Evolutionary conservation across 345 rosid species (phyloP).

Genomic region (Sisymbrium altissimum): DNA sequence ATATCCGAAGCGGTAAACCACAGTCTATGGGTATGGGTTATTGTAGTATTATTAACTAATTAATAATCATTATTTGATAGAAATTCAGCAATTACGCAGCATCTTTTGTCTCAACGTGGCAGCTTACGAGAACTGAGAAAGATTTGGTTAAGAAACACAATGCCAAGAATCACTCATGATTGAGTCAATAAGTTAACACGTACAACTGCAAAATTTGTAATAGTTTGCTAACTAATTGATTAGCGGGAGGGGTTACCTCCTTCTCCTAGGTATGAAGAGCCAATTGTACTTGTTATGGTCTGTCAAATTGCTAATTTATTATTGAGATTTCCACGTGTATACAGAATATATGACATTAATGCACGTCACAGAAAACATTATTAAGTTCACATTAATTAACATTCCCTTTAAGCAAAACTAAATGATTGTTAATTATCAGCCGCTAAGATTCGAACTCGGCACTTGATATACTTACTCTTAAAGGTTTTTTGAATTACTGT

Average conservation of each 20-base stretch:
- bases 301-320: not conserved
- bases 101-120: conserved; percentile 14
- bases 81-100: not conserved
- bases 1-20: not conserved
- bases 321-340: conserved; percentile 5
- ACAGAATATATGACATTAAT: conserved; percentile 3
- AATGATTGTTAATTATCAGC: too few relatives aligned
- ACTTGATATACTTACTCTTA: too few relatives aligned
- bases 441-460: too few relatives aligned
- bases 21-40: not conserved
- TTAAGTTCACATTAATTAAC: not conserved
- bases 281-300: not conserved
- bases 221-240: not conserved
- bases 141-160: conserved; percentile 25
- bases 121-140: conserved; percentile 20
- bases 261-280: conserved; percentile 20
- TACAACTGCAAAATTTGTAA: not conserved
- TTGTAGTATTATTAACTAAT: not conserved
- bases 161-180: conserved; percentile 24
- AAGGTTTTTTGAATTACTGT: too few relatives aligned
- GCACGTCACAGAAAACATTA: not conserved
- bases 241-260: conserved; percentile 5
- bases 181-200: not conserved
- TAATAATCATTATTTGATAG: not conserved
- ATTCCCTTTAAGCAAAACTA: too few relatives aligned